Base-by-base conservation (phyloP, 306 rosid species). In the Prunus salicina region DNA sequence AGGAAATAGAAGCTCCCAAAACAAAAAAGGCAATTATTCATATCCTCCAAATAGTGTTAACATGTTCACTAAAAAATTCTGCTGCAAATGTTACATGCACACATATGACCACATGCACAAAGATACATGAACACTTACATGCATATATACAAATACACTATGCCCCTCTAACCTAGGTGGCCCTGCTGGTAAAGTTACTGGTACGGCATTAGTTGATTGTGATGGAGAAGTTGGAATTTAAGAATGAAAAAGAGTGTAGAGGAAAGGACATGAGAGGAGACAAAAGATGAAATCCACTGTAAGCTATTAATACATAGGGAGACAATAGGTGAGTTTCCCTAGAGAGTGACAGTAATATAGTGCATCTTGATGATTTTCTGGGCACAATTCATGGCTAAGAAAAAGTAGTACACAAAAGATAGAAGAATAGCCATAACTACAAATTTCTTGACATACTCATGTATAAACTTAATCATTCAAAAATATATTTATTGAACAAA, bases 401-500 rank as follows among this genome's bases (percentile, higher is more conserved):
- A 19, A 46, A 12, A 13, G 51, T 47, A 12, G 51, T 12, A 13
- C 16, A 47, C 14, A 47, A 47, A 38, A 38, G 43, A 38, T 38
- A 13, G 57, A 67, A 13, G 41, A 68, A 25, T 46, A 47, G 8
- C 22, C 58, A 25, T 3, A 67, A 45, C 11, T 22, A 69, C 73
- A 69, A 22, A 46, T 69, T 46, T 49, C 9, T 69, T 16, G 46
- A 24, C 62, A 6, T 16, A 28, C 74, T 15, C 34, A 9, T 27
- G 62, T 69, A 28, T 18, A 18, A 32, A 5, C 38, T 69, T 69
- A 28, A 69, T 8, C 27, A 51, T 9, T 69, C 16, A 28, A 46
- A 24, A 66, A 76, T 63, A 58, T 47, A 69, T 19, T 56, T 74
- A 47, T 43, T 28, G 6, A 27, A 52, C 58, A 63, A 22, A 66